Evolutionary conservation across 495 filamentous ascomycete genomes (phyloP), one percentile per base, ranked within the genome.

Genomic region (Neurospora africana): DNA sequence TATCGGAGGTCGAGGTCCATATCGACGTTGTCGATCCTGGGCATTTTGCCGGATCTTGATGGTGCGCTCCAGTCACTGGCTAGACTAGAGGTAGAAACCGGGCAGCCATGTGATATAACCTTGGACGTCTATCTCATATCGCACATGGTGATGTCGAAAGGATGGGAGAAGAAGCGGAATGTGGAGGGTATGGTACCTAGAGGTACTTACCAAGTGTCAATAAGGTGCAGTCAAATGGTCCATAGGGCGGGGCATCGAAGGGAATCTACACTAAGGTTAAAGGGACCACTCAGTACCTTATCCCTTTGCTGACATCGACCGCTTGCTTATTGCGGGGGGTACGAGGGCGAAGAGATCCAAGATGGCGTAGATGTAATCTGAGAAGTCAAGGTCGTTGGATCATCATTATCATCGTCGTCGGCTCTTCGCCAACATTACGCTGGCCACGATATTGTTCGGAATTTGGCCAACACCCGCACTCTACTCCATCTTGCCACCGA

Each of bases 1-100:
- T 74, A 74, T 74, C 61, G 58, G 21, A 68, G 9, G 58, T 1
- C 47, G 11, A 58, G 23, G 35, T 8, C 15, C n/a, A n/a, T 21
- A 27, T 23, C 58, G 40, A 61, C 39, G 41, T 41, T 71, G 61
- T 35, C 40, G 68, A 71, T 71, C 33, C 40, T 19, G n/a, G 2
- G 39, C 41, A 74, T 74, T 74, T 71, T 74, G 30, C 72, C 69
- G 72, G 72, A 68, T 68, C 23, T 30, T 61, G 11, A 61, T 30
- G 5, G 17, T 27, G 53, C 53, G 13, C 6, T 61, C 53, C 23
- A 61, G 4, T 61, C 47, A 21, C 11, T 5, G 5, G 13, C n/a
- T 5, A 30, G 5, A 61, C n/a, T 17, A 17, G n/a, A n/a, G n/a
- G n/a, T n/a, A n/a, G 23, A 19, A 11, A 61, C 21, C 13, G 5